Evolutionary conservation across 495 filamentous ascomycete species (phyloP), one percentile per base, ranked within the genome.

Genomic region (Xylona heveae): DNA sequence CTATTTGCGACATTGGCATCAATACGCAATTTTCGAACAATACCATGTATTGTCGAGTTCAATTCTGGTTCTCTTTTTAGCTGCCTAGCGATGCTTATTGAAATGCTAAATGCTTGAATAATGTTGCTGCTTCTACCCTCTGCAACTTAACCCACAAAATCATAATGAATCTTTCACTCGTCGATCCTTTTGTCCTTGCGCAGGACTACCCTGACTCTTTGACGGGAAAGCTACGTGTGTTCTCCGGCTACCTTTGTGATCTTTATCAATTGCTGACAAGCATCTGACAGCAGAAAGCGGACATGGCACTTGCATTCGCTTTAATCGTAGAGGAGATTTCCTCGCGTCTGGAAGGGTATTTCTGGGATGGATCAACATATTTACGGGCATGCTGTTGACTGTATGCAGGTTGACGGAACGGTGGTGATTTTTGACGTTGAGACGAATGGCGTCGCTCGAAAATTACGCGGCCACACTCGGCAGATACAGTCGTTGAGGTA

Each of bases 341-440:
- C 71, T 97, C 37, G 88, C 88, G 24, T 83, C 82, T 18, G 88
- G 88, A 48, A 69, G 88, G 51, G 82, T 74, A 48, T 28, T 5
- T n/a, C 20, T 25, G 16, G 18, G 19, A 19, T 18, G 5, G 18
- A 9, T 34, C 13, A 34, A 29, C 37, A 49, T 26, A 48, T 16
- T 19, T 28, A 31, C n/a, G n/a, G n/a, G n/a, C n/a, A n/a, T n/a
- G n/a, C n/a, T n/a, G n/a, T n/a, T n/a, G n/a, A n/a, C n/a, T 31
- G 4, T 14, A 19, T 34, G 29, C 44, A 75, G 66, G 59, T 78
- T 37, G 84, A 95, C 55, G 88, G 88, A 40, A 83, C 75, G 10
- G 76, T 95, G 28, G 76, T 93, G 21, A 77, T 99, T 33, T 99
- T 92, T 59, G 88, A 99, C 47, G 63, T 94, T 25, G 90, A 94